Evolutionary conservation across 306 rosid species (phyloP), one percentile per base, ranked within the genome.

Genomic region (Trifolium fragiferum): DNA sequence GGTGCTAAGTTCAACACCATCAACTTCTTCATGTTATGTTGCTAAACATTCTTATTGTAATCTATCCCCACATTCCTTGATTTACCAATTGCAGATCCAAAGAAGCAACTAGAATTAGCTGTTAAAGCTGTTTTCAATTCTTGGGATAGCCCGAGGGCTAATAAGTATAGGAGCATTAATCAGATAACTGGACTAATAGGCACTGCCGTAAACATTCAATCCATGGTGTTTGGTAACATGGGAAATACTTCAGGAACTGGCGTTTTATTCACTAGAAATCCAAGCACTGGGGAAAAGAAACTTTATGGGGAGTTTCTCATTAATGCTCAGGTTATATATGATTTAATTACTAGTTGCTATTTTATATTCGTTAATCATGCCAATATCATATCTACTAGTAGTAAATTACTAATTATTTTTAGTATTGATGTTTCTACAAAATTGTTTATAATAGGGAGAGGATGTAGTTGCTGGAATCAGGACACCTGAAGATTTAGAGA

Each of bases 401-500:
- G 9, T 13, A 44, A 27, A 33, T 41, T 41, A 67, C 30, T 57
- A 73, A 27, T 21, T 68, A 51, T 62, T 73, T 63, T 57, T 63
- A 30, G 13, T 50, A 10, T 15, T 55, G 72, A 76, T 49, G 57
- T 63, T 66, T 70, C 27, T 49, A n/a, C 75, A 77, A 37, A 81
- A 66, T 66, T 55, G 60, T 72, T 23, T 72, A 18, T 76, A 41
- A 82, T 78, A 94, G 99, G 99, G 99, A 78, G 99, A 94, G 78
- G 99, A 94, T 78, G 99, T 94, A 10, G 99, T 94, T 84, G 97
- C 99, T 0, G 99, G 99, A 65, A 92, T 94, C 70, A 85, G 99
- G 84, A 94, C 99, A 50, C 99, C 99, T 14, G 89, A 92, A 73
- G 97, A 90, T 77, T 64, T 94, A 76, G 87, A 85, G 69, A 79